Conservation (phyloP, 495 filamentous ascomycete species). For the Staphylotrichum tortipilum region DNA sequence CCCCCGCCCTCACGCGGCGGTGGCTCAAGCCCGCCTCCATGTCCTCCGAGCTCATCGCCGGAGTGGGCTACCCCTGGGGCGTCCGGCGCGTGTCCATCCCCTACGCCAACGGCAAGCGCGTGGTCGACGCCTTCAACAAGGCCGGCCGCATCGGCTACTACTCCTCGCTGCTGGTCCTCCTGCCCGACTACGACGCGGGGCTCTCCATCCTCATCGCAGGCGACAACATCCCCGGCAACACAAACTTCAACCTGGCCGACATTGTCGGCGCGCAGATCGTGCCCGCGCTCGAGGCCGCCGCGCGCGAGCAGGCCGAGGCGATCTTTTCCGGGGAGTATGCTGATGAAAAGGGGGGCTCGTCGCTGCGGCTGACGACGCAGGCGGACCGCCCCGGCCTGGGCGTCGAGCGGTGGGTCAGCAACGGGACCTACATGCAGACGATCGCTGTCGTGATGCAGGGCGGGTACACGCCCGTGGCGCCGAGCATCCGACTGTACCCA, state of each 20-base stretch:
- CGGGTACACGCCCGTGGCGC: slow-evolving; percentile 22
- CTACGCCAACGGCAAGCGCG: slow-evolving; percentile 34
- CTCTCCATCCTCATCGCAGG: slow-evolving; percentile 32
- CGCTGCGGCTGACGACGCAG: slow-evolving; percentile 32
- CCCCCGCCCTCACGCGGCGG: slow-evolving; percentile 36
- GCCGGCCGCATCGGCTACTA: slow-evolving; percentile 42
- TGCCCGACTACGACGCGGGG: slow-evolving; percentile 45
- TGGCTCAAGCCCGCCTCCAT: slow-evolving; percentile 50
- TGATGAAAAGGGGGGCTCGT: slow-evolving; percentile 14
- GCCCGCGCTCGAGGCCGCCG: slow-evolving; percentile 36
- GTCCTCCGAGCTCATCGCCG: slow-evolving; percentile 38
- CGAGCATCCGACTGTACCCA: slow-evolving; percentile 44
- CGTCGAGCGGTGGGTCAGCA: slow-evolving; percentile 41
- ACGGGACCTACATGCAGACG: slow-evolving; percentile 41
- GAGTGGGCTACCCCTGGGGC: slow-evolving; percentile 52
- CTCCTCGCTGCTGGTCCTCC: slow-evolving; percentile 35
- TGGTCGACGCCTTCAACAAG: slow-evolving; percentile 46
- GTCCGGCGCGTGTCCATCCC: slow-evolving; percentile 34
- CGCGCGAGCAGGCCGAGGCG: slow-evolving; percentile 34
- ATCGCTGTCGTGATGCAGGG: slow-evolving; percentile 25
- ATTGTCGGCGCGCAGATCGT: slow-evolving; percentile 34
- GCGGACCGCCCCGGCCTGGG: slow-evolving; percentile 35
- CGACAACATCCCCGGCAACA: slow-evolving; percentile 38
- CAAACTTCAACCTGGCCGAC: slow-evolving; percentile 41
- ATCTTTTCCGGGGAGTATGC: slow-evolving; percentile 38